phyloP scores from a whole-genome alignment of 2,329 filamentous ascomycete genomes.

The Fusarium chaquense region DNA sequence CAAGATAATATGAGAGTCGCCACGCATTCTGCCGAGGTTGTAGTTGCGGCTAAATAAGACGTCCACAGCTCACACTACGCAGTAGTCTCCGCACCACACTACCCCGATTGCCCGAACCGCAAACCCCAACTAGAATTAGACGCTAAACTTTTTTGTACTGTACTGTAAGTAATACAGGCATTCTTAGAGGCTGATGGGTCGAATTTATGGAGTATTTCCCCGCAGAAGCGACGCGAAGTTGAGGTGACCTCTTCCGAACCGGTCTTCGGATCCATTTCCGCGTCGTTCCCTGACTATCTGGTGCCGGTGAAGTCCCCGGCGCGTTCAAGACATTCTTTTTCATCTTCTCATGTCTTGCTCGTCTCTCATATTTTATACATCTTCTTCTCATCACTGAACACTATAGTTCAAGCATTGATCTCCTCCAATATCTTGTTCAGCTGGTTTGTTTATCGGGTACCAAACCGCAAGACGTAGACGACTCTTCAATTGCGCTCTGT shows the following conservation, averaged over 20 bases:
- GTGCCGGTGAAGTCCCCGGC: slow-evolving; percentile 23
- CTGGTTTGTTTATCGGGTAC: neutral
- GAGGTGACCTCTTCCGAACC: slow-evolving; percentile 12
- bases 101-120: slow-evolving; percentile 44
- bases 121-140: slow-evolving; percentile 20
- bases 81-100: slow-evolving; percentile 43
- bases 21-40: slow-evolving; percentile 39
- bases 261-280: slow-evolving; percentile 36
- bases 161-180: slow-evolving; percentile 37
- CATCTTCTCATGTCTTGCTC: neutral
- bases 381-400: neutral
- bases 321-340: slow-evolving; percentile 9
- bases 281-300: slow-evolving; percentile 14
- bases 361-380: neutral
- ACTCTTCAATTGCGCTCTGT: neutral
- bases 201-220: slow-evolving; percentile 32
- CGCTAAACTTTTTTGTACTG: slow-evolving; percentile 16
- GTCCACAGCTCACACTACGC: neutral
- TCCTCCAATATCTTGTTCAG: neutral
- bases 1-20: slow-evolving; percentile 9
- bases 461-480: neutral
- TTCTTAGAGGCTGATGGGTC: slow-evolving; percentile 38
- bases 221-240: slow-evolving; percentile 26
- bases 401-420: neutral
- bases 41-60: slow-evolving; percentile 11